Base-by-base conservation (phyloP, 441 rosid genomes). In the Populus hybrid region DNA sequence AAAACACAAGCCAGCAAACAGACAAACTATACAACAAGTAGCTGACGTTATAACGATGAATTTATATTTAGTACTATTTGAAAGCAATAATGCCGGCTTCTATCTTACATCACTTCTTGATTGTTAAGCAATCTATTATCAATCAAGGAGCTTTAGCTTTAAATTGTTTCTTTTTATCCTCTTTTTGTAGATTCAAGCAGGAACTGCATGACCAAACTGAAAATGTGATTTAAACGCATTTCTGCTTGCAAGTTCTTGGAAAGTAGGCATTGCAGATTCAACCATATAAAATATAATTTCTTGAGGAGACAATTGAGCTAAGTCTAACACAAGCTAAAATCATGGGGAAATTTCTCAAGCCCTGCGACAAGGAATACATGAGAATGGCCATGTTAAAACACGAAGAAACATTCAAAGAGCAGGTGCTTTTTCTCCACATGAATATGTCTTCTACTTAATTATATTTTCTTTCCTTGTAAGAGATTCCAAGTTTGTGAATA, bases 331-430 rank as follows among this genome's bases (percentile, higher is more conserved):
- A 74, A 69, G 78, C 30, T 54, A 67, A 67, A 78, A 21, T 74
- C 70, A 94, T 95, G 99, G 98, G 88, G 91, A 94, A 90, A 83
- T 77, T 86, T 79, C 87, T 89, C 59, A 85, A 87, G 81, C 90
- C 95, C 69, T 89, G 89, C 79, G 97, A 94, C 59, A 92, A 89
- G 89, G 97, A 94, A 78, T 86, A 71, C 89, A 92, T 95, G 99
- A 92, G 86, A 87, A 80, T 89, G 95, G 97, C 97, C 78, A 95
- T 95, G 88, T 81, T 95, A 72, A 90, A 91, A 80, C 99, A 95
- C 79, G 99, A 95, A 88, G 92, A 94, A 89, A 95, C 97, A 61
- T 95, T 95, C 87, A 95, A 87, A 87, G 88, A 92, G 79, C 99
- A 95, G 95, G 99, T 92, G 81, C 24, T 74, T 20, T 54, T 30